phyloP scores from a whole-genome alignment of 1,139 yeast genomes.

The Geotrichum restrictum region DNA sequence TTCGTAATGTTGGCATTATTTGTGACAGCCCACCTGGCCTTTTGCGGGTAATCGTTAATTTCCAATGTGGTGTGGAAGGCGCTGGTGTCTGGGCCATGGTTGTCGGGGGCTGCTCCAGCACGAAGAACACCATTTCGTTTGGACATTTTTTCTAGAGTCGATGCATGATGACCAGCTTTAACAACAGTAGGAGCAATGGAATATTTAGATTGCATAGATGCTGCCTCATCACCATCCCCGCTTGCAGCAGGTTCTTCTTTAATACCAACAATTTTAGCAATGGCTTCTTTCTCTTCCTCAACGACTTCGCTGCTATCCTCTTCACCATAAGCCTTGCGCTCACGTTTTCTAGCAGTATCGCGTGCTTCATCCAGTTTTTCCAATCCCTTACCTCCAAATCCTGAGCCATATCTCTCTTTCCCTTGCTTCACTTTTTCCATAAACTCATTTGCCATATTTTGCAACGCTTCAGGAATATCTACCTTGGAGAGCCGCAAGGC shows the following conservation, averaged over 20 bases:
- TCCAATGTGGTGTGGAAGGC: slow-evolving; percentile 67
- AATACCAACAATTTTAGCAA: slow-evolving; percentile 6
- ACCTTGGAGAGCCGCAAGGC: slow-evolving; percentile 58
- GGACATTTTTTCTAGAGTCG: slow-evolving; percentile 12
- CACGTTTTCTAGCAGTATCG: slow-evolving; percentile 51
- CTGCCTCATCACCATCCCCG: neutral
- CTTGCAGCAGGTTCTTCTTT: neutral
- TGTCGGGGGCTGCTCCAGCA: slow-evolving; percentile 58
- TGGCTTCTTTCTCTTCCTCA: slow-evolving; percentile 29
- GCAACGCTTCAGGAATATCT: slow-evolving; percentile 52
- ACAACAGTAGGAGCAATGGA: slow-evolving; percentile 17
- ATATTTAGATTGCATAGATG: slow-evolving; percentile 3
- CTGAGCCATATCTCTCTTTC: slow-evolving; percentile 61
- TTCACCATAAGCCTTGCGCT: slow-evolving; percentile 44
- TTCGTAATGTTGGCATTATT: slow-evolving; percentile 61
- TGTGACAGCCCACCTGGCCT: slow-evolving; percentile 78
- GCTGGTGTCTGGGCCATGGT: slow-evolving; percentile 58
- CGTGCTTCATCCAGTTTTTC: slow-evolving; percentile 73
- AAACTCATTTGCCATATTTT: slow-evolving; percentile 54
- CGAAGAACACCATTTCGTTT: slow-evolving; percentile 19
- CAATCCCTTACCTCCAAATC: slow-evolving; percentile 92
- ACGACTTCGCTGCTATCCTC: slow-evolving; percentile 30
- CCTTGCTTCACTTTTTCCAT: slow-evolving; percentile 64
- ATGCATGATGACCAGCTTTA: slow-evolving; percentile 19
- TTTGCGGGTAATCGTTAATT: slow-evolving; percentile 82